Conservation (phyloP, 768 basidiomycete species). For the Phlebiopsis gigantea region DNA sequence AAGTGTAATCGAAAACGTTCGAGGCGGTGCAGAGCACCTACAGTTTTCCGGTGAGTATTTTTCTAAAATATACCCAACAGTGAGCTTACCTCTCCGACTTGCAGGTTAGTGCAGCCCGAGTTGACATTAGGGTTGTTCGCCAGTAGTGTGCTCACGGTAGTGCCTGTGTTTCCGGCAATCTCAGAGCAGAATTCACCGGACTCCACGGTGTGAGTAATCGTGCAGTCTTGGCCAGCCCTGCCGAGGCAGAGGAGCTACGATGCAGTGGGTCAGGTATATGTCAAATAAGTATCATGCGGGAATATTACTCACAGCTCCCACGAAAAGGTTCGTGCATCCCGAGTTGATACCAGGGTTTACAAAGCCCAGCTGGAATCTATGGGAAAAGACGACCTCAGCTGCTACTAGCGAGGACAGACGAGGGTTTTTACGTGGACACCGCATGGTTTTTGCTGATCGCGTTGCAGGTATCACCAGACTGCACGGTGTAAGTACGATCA, state of each 20-base stretch:
- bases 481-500: constrained; percentile 45
- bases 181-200: constrained; percentile 44
- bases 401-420: background rate
- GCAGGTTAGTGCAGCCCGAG: constrained; percentile 46
- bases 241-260: constrained; percentile 55
- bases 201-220: constrained; percentile 40
- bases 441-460: constrained; percentile 41
- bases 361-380: constrained; percentile 53
- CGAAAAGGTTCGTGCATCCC: constrained; percentile 48
- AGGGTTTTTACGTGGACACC: constrained; percentile 44
- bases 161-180: constrained; percentile 36
- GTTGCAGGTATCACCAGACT: constrained; percentile 49
- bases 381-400: background rate
- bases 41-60: background rate
- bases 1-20: constrained; percentile 10
- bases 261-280: background rate
- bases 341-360: constrained; percentile 49
- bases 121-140: constrained; percentile 66
- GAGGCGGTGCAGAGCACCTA: constrained; percentile 18
- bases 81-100: constrained; percentile 46
- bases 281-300: background rate
- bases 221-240: constrained; percentile 51
- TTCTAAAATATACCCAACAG: no score
- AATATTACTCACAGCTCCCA: constrained; percentile 39
- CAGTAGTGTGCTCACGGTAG: constrained; percentile 41